A percentile compares a stretch with the other conserved stretches of the same genome.
Evolutionary conservation across 2,329 filamentous ascomycete genomes (phyloP).

Genomic region (Dactylonectria macrodidyma): DNA sequence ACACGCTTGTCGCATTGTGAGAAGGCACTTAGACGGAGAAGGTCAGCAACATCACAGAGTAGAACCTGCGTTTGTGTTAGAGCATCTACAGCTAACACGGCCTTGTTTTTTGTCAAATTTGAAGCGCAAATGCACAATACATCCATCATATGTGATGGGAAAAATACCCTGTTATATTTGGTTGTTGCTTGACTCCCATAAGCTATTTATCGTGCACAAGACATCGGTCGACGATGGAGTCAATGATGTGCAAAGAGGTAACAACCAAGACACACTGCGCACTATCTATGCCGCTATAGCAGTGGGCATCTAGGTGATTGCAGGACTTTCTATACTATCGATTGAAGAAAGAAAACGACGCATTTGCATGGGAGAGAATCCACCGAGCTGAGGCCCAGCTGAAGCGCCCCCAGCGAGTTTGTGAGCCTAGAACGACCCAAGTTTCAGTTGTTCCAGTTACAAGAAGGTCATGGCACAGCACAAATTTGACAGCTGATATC

Average conservation of each 20-base stretch:
- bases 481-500: conserved; percentile 8
- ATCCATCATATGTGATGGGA: no score
- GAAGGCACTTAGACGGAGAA: not conserved
- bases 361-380: not conserved
- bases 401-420: conserved; percentile 12
- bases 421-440: conserved; percentile 6
- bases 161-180: no score
- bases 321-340: conserved; percentile 12
- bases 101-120: no score
- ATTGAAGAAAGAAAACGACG: not conserved
- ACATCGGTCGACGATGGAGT: not conserved
- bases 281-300: conserved; percentile 11
- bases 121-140: no score
- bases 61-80: not conserved
- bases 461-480: not conserved
- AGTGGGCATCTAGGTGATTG: conserved; percentile 1
- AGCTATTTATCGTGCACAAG: not conserved
- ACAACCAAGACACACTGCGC: not conserved
- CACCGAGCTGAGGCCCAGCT: conserved; percentile 27
- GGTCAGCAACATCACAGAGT: not conserved
- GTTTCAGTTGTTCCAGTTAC: conserved; percentile 13
- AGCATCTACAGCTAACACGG: not conserved
- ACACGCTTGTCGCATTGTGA: not conserved
- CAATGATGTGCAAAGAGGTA: not conserved
- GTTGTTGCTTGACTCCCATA: no score